phyloP scores from a whole-genome alignment of 192 early-diverging fungal species.

The Thamnidium elegans region DNA sequence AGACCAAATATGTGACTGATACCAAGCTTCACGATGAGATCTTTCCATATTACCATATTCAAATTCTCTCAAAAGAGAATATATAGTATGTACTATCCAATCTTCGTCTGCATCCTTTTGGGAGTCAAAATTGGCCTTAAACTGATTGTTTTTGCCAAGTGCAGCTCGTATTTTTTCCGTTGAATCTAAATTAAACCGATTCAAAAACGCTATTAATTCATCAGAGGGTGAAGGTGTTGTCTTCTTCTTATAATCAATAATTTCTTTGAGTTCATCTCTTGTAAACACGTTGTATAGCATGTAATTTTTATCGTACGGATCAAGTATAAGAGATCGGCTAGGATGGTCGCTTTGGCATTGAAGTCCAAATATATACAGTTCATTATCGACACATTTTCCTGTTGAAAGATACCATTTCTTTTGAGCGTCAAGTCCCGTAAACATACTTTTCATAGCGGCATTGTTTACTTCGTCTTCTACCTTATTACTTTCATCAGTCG shows the following conservation, averaged over 20 bases:
- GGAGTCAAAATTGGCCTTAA: background rate
- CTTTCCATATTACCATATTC: background rate
- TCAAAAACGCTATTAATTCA: background rate
- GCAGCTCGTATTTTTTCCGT: background rate
- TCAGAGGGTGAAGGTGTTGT: background rate
- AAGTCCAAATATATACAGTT: background rate
- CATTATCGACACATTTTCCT: background rate
- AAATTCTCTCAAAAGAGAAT: background rate
- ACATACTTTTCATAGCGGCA: background rate
- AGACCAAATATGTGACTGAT: background rate
- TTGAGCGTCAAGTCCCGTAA: background rate
- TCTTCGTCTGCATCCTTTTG: background rate
- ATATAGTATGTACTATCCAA: background rate
- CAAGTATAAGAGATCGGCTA: background rate
- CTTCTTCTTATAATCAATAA: background rate
- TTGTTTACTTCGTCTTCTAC: background rate
- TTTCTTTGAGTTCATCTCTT: background rate
- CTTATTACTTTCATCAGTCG: background rate
- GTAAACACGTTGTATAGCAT: background rate
- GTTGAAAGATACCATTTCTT: background rate
- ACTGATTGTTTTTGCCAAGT: background rate
- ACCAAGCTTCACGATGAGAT: background rate
- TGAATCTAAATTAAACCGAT: background rate
- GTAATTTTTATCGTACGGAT: background rate
- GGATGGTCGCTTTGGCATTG: background rate